These are phyloP conservation scores for Boletus huronensis DNA, from an alignment of 768 basidiomycete genomes.

Conservation along the genomic window DNA sequence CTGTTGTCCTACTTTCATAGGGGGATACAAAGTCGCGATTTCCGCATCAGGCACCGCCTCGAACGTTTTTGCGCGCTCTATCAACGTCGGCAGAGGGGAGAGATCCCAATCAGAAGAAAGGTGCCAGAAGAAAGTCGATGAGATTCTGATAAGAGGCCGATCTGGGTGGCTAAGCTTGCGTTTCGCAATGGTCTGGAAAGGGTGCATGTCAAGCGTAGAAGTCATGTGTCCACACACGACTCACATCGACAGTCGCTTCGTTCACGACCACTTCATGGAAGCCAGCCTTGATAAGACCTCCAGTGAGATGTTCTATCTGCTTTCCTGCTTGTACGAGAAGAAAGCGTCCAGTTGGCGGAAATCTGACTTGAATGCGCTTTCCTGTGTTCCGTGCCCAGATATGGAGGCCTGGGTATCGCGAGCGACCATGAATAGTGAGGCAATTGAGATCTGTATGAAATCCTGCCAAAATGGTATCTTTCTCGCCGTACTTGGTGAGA, in stretches of 20 bases:
- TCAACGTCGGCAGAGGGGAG: conserved; percentile 56
- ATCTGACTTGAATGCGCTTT: conserved; percentile 81
- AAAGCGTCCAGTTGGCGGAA: conserved; percentile 75
- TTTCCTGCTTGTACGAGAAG: conserved; percentile 95
- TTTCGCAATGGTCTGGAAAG: conserved; percentile 54
- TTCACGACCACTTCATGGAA: conserved; percentile 96
- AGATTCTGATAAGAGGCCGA: conserved; percentile 92
- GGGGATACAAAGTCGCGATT: conserved; percentile 47
- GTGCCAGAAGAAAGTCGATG: conserved; percentile 96
- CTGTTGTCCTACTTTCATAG: conserved; percentile 85
- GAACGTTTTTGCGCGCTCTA: conserved; percentile 43
- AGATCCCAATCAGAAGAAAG: conserved; percentile 82
- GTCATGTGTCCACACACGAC: conserved; percentile 12
- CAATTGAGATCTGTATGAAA: conserved; percentile 96
- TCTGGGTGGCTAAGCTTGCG: conserved; percentile 57
- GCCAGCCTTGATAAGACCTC: conserved; percentile 86
- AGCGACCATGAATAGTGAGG: conserved; percentile 86
- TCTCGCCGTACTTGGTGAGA: conserved; percentile 69
- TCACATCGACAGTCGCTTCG: conserved; percentile 66
- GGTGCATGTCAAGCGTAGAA: background rate
- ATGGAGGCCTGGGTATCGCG: conserved; percentile 81
- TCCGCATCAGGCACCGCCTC: conserved; percentile 33
- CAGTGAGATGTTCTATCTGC: conserved; percentile 85
- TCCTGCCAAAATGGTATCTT: conserved; percentile 85
- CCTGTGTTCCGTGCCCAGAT: conserved; percentile 96